A percentile compares a stretch with the other conserved stretches of the same genome.
Conservation (phyloP, 768 basidiomycete species). For the Macrocybe gigantea region DNA sequence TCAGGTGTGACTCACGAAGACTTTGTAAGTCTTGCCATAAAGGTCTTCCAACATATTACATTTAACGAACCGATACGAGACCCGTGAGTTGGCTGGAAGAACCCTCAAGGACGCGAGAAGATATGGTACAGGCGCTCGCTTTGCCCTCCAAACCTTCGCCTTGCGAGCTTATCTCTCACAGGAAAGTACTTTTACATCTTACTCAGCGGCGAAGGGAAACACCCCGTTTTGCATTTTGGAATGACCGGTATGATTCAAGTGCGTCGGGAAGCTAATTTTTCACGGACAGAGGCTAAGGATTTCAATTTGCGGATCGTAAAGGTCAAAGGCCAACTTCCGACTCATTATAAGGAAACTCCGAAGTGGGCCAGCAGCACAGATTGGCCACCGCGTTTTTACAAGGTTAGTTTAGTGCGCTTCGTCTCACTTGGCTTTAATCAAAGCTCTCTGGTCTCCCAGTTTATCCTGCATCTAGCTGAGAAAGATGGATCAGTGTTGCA, state of each 20-base stretch:
- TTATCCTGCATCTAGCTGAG: constrained; percentile 54
- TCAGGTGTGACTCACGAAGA: constrained; percentile 45
- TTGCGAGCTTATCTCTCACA: neutral
- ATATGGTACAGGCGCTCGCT: constrained; percentile 36
- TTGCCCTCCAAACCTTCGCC: neutral
- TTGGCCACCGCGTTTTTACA: constrained; percentile 68
- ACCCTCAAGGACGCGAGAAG: constrained; percentile 39
- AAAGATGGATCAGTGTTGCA: constrained; percentile 31
- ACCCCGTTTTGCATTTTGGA: constrained; percentile 75
- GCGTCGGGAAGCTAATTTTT: neutral
- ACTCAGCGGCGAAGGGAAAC: constrained; percentile 51
- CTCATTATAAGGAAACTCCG: constrained; percentile 43
- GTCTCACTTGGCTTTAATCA: neutral
- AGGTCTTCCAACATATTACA: neutral
- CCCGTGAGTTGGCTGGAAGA: constrained; percentile 45
- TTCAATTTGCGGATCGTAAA: constrained; percentile 1
- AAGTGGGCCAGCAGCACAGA: constrained; percentile 27
- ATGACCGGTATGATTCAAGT: constrained; percentile 56
- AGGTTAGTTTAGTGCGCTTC: constrained; percentile 28
- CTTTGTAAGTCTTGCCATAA: constrained; percentile 45
- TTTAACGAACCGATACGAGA: constrained; percentile 18
- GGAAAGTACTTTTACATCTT: constrained; percentile 63
- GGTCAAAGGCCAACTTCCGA: constrained; percentile 45
- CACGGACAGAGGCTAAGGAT: neutral
- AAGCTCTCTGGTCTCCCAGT: constrained; percentile 28